phyloP scores from a whole-genome alignment of 192 early-diverging fungal species.

The Funneliformis mosseae region DNA sequence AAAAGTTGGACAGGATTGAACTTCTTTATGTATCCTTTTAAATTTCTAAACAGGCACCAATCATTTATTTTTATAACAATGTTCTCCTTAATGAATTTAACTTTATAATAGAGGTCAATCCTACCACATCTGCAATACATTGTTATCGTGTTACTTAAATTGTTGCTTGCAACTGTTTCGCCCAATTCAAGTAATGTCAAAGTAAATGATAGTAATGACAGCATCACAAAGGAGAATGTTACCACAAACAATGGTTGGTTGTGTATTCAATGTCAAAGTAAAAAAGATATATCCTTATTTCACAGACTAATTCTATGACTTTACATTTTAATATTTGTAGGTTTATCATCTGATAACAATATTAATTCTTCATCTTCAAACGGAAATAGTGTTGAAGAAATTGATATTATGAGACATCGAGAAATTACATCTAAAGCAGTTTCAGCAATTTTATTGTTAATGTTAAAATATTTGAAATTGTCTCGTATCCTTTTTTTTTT shows the following conservation, averaged over 20 bases:
- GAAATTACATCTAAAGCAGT: slow-evolving; percentile 75
- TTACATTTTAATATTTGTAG: neutral
- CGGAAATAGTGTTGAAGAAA: slow-evolving; percentile 39
- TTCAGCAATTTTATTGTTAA: slow-evolving; percentile 64
- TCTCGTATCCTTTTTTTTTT: slow-evolving; percentile 53
- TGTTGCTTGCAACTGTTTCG: slow-evolving; percentile 51
- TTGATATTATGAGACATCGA: slow-evolving; percentile 63
- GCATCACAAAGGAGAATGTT: slow-evolving; percentile 23
- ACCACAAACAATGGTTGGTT: neutral
- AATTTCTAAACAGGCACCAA: neutral
- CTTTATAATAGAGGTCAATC: slow-evolving; percentile 45
- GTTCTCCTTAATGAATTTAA: neutral
- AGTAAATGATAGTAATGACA: slow-evolving; percentile 36
- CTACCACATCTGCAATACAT: slow-evolving; percentile 58
- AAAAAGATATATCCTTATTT: neutral
- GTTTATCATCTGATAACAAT: slow-evolving; percentile 19
- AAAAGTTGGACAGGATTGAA: slow-evolving; percentile 51
- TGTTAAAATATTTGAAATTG: slow-evolving; percentile 69
- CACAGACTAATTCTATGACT: neutral
- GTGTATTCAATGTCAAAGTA: neutral
- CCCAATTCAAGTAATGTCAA: slow-evolving; percentile 40
- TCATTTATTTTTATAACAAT: neutral
- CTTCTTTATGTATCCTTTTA: slow-evolving; percentile 53
- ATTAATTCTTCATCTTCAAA: slow-evolving; percentile 28
- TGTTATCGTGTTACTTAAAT: slow-evolving; percentile 55